phyloP scores from a whole-genome alignment of 345 rosid genomes.

The Brassica rapa region DNA sequence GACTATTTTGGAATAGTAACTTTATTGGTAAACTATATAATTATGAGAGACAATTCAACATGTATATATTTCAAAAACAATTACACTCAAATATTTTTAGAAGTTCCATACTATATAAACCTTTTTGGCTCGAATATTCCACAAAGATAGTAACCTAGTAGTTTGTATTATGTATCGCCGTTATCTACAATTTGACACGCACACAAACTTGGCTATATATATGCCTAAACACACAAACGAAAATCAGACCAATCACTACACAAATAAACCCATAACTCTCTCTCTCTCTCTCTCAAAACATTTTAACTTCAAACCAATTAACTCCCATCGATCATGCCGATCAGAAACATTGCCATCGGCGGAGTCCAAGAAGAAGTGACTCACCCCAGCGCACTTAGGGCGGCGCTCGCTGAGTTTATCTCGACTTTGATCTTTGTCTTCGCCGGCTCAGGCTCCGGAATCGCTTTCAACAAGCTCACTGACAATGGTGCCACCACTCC shows the following conservation, averaged over 20 bases:
- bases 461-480: conserved; percentile 84
- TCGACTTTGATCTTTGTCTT: conserved; percentile 83
- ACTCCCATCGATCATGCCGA: conserved; percentile 58
- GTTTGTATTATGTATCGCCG: background rate
- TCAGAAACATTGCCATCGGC: conserved; percentile 83
- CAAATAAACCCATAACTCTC: conserved; percentile 9
- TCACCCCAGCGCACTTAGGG: conserved; percentile 71
- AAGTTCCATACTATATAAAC: background rate
- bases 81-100: background rate
- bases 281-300: background rate
- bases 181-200: background rate
- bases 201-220: conserved; percentile 21
- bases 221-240: conserved; percentile 13
- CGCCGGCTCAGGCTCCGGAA: conserved; percentile 91
- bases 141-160: background rate
- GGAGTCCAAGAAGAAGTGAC: conserved; percentile 60
- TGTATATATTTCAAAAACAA: background rate
- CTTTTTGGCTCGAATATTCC: background rate
- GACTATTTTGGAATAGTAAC: background rate
- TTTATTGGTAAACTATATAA: background rate
- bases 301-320: conserved; percentile 1
- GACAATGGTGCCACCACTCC: conserved; percentile 68
- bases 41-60: background rate
- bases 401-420: conserved; percentile 87
- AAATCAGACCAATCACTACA: conserved; percentile 26